Evolutionary conservation across 305 asterid genomes (phyloP).

Genomic region (Solanum chacoense): DNA sequence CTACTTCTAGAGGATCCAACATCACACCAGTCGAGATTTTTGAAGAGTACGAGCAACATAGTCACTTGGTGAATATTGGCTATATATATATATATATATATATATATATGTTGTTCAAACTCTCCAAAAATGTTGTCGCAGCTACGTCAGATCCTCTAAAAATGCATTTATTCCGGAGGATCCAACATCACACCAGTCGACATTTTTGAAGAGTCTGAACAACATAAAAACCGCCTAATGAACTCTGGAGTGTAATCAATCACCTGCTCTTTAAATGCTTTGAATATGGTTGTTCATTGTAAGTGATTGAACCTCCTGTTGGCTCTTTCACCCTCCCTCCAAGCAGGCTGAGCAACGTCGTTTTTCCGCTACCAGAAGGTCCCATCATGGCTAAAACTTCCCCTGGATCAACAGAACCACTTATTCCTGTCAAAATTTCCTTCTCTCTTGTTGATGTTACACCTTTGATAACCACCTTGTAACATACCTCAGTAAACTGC

Average conservation of each 20-base stretch:
- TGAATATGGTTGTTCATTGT: slow-evolving; percentile 69
- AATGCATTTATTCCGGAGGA: neutral
- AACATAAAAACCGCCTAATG: neutral
- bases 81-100: neutral
- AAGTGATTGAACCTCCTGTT: slow-evolving; percentile 57
- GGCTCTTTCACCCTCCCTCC: slow-evolving; percentile 72
- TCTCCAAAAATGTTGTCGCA: neutral
- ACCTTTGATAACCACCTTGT: slow-evolving; percentile 73
- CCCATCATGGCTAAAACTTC: slow-evolving; percentile 97
- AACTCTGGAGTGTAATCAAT: neutral
- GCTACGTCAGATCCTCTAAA: neutral
- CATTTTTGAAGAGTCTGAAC: neutral
- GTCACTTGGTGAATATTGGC: neutral
- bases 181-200: neutral
- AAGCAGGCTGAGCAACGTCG: slow-evolving; percentile 66
- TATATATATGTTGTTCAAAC: neutral
- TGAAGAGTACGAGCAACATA: neutral
- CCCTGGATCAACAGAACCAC: slow-evolving; percentile 79
- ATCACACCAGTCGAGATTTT: neutral
- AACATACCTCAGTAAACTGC: slow-evolving; percentile 85
- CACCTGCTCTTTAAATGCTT: slow-evolving; percentile 84
- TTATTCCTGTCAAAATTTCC: slow-evolving; percentile 66
- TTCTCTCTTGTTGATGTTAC: slow-evolving; percentile 68
- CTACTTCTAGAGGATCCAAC: neutral
- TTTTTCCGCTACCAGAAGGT: slow-evolving; percentile 98